phyloP scores from a whole-genome alignment of 805 yeast species.

The Zygoascus flipseniorum region DNA sequence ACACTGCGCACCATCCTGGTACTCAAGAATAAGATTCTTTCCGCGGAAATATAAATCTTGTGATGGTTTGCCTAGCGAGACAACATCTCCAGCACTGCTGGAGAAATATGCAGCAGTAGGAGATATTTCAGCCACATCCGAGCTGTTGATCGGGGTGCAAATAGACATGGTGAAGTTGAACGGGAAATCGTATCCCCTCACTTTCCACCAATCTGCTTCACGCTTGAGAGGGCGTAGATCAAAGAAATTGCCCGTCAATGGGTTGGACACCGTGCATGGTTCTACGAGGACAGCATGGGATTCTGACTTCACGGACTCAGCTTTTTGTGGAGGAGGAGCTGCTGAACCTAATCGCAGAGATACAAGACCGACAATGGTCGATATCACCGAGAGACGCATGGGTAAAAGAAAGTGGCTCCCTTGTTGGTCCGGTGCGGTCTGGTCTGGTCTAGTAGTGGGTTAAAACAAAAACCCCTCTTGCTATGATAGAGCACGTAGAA shows the following conservation, averaged over 20 bases:
- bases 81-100: constrained; percentile 34
- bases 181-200: constrained; percentile 62
- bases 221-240: constrained; percentile 36
- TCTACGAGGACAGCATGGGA: neutral
- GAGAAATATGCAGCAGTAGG: constrained; percentile 52
- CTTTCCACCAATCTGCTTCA: constrained; percentile 41
- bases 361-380: too few relatives aligned
- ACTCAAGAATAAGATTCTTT: constrained; percentile 58
- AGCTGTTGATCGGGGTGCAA: constrained; percentile 33
- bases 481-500: too few relatives aligned
- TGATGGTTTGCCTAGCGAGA: constrained; percentile 42
- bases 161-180: constrained; percentile 68
- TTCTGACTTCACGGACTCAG: too few relatives aligned
- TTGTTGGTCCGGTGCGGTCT: too few relatives aligned
- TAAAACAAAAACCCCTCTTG: too few relatives aligned
- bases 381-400: too few relatives aligned
- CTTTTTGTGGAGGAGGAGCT: too few relatives aligned
- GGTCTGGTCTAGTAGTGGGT: too few relatives aligned
- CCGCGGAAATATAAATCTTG: constrained; percentile 63
- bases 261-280: constrained; percentile 25
- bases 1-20: constrained; percentile 50
- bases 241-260: constrained; percentile 31
- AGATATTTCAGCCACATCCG: constrained; percentile 25
- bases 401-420: too few relatives aligned
- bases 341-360: too few relatives aligned